phyloP scores from a whole-genome alignment of 352 stramenopile species.

The Globisporangium camurandrum region DNA sequence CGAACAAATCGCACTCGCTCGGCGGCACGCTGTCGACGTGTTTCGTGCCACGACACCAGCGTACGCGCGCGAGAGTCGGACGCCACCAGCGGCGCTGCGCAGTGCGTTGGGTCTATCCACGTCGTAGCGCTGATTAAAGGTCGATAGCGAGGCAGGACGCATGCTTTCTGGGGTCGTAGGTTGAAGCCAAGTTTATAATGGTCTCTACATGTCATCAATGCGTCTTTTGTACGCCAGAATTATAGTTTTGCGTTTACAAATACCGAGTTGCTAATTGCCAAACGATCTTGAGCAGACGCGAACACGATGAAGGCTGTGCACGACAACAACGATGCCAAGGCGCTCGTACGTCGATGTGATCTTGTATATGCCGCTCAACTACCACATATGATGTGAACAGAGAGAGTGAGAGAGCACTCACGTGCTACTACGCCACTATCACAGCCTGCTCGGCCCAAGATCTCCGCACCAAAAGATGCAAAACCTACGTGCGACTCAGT shows the following conservation, averaged over 20 bases:
- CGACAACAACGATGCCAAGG: conserved; percentile 8
- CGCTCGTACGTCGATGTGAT: conserved; percentile 8
- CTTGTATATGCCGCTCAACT: neutral
- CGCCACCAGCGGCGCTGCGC: neutral
- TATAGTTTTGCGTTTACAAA: too few relatives aligned
- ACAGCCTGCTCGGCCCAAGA: too few relatives aligned
- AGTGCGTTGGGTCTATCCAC: neutral
- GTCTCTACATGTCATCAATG: too few relatives aligned
- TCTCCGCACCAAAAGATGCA: conserved; percentile 20
- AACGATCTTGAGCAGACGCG: neutral
- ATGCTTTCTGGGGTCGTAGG: too few relatives aligned
- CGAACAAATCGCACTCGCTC: conserved; percentile 7
- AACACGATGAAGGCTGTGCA: conserved; percentile 9
- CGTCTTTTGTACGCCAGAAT: too few relatives aligned
- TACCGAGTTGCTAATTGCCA: neutral
- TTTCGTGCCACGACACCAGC: conserved; percentile 5
- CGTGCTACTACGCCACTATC: too few relatives aligned
- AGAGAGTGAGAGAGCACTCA: conserved; percentile 1
- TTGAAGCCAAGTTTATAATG: too few relatives aligned
- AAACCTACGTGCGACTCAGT: conserved; percentile 19
- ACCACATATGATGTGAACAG: too few relatives aligned
- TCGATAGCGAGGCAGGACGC: too few relatives aligned
- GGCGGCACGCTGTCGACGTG: conserved; percentile 1
- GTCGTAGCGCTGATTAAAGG: neutral
- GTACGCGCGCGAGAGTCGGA: conserved; percentile 5